Evolutionary conservation across 2,329 filamentous ascomycete genomes (phyloP).

Genomic region (Epichloe baconii): DNA sequence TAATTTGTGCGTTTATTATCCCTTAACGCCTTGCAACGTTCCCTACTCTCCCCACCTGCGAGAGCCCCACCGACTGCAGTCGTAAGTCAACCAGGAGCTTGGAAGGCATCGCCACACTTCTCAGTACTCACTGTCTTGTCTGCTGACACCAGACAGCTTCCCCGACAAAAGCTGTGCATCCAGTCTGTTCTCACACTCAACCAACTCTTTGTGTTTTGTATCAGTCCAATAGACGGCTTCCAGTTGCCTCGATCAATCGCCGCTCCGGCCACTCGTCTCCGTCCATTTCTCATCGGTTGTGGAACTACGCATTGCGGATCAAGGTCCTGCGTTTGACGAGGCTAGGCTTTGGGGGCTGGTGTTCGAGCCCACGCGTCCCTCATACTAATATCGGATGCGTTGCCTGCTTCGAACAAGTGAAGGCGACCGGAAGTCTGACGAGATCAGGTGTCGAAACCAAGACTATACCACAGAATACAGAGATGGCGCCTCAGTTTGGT

Average conservation of each 20-base stretch:
- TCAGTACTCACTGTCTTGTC: background rate
- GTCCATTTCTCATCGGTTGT: background rate
- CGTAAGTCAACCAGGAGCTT: background rate
- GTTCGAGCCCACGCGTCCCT: background rate
- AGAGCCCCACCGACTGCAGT: background rate
- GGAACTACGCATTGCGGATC: background rate
- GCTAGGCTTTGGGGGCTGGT: background rate
- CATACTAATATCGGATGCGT: no score
- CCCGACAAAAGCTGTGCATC: background rate
- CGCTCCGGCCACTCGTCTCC: background rate
- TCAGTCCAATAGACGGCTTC: background rate
- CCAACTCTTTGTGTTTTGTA: background rate
- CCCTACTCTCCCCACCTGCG: background rate
- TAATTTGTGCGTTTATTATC: no score
- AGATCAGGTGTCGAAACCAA: background rate
- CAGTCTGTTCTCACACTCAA: background rate
- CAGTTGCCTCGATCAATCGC: background rate
- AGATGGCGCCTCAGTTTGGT: conserved; percentile 25
- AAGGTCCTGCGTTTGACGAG: background rate
- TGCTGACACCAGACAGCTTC: background rate
- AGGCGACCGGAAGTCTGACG: background rate
- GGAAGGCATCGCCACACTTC: conserved; percentile 2
- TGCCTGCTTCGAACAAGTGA: background rate
- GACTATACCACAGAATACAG: conserved; percentile 11
- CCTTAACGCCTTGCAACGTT: no score